Evolutionary conservation across 768 basidiomycete species (phyloP).

Genomic region (Boletus edulis): DNA sequence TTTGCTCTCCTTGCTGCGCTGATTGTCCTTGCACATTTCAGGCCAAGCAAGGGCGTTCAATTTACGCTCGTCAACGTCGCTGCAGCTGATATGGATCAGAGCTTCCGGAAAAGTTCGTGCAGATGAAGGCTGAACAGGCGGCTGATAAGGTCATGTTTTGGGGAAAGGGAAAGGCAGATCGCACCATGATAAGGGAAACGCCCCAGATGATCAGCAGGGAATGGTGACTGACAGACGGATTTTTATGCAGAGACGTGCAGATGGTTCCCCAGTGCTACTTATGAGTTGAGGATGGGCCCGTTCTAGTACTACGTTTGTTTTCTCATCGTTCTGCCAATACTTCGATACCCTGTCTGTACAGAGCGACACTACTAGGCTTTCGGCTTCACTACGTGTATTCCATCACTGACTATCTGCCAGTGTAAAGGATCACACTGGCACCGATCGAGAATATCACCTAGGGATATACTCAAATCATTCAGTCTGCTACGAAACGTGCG

Average conservation of each 20-base stretch:
- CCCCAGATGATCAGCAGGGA: neutral
- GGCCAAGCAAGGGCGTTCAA: conserved; percentile 14
- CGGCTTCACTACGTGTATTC: too few relatives aligned
- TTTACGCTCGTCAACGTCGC: conserved; percentile 27
- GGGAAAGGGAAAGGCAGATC: neutral
- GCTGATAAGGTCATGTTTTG: neutral
- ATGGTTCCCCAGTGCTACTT: conserved; percentile 20
- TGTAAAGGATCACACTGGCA: too few relatives aligned
- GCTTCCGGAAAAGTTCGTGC: conserved; percentile 21
- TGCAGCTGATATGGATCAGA: conserved; percentile 22
- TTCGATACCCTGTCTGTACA: too few relatives aligned
- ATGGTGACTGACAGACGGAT: conserved; percentile 6
- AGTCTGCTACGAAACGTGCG: too few relatives aligned
- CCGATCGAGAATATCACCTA: too few relatives aligned
- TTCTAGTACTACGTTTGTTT: too few relatives aligned
- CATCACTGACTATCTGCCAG: too few relatives aligned
- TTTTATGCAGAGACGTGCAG: conserved; percentile 12
- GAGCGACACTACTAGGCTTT: too few relatives aligned
- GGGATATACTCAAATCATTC: too few relatives aligned
- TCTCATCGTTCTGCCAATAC: too few relatives aligned
- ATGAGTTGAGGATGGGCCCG: conserved; percentile 5
- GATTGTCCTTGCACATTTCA: conserved; percentile 22
- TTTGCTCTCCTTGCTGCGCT: conserved; percentile 21
- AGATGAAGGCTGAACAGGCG: neutral
- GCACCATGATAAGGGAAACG: neutral